Evolutionary conservation across 192 early-diverging fungal genomes (phyloP).

Genomic region (Coemansia javaensis): DNA sequence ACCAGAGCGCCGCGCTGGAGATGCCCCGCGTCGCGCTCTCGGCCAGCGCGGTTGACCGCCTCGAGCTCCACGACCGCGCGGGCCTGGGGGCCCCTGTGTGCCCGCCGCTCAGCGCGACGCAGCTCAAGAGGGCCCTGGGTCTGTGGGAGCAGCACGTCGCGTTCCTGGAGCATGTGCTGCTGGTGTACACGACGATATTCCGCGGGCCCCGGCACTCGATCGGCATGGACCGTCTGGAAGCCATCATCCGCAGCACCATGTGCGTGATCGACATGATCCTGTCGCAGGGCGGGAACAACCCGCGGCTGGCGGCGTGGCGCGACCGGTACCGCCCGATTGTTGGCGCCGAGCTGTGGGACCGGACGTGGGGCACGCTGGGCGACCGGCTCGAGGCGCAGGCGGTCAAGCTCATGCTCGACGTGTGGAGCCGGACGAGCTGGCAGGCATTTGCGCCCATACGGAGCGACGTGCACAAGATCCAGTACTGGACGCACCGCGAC

Average conservation of each 20-base stretch:
- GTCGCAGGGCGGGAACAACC: slow-evolving; percentile 38
- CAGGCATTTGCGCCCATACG: slow-evolving; percentile 2
- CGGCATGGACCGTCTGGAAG: not conserved
- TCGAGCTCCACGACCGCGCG: no score
- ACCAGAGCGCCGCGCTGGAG: no score
- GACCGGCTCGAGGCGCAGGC: slow-evolving; percentile 35
- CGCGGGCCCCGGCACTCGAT: slow-evolving; percentile 10
- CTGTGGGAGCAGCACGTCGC: slow-evolving; percentile 40
- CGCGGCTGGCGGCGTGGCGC: slow-evolving; percentile 17
- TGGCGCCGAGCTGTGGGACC: slow-evolving; percentile 35
- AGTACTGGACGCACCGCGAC: slow-evolving; percentile 42
- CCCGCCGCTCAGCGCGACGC: slow-evolving; percentile 1
- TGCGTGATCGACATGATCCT: slow-evolving; percentile 39
- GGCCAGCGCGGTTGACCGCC: no score
- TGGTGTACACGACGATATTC: slow-evolving; percentile 34
- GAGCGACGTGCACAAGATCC: slow-evolving; percentile 7
- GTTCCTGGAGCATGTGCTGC: slow-evolving; percentile 27
- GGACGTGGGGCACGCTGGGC: slow-evolving; percentile 42
- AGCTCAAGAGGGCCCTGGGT: slow-evolving; percentile 2
- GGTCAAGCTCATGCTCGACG: slow-evolving; percentile 35
- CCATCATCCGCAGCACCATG: slow-evolving; percentile 9
- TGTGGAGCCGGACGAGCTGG: slow-evolving; percentile 25
- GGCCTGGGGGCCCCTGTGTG: no score
- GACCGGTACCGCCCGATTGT: slow-evolving; percentile 21
- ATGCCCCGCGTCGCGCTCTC: no score